phyloP scores from a whole-genome alignment of 345 rosid genomes.

The Dimocarpus longan region DNA sequence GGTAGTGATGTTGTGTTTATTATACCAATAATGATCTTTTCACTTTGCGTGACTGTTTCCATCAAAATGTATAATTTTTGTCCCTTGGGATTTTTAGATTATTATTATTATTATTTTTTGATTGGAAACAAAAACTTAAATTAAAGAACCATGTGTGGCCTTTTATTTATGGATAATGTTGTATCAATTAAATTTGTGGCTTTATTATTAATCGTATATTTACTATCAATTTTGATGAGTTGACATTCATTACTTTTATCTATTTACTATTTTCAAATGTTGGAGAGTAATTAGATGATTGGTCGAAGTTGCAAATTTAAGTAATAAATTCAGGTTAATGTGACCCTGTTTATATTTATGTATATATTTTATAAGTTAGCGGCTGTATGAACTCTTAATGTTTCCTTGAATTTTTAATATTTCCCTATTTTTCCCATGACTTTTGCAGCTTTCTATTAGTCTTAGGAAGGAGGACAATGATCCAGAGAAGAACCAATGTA shows the following conservation, averaged over 20 bases:
- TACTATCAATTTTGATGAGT: neutral
- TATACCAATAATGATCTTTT: slow-evolving; percentile 4
- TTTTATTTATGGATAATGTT: neutral
- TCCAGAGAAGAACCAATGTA: slow-evolving; percentile 60
- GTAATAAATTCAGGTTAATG: neutral
- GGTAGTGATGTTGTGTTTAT: slow-evolving; percentile 40
- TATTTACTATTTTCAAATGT: neutral
- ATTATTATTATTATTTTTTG: neutral
- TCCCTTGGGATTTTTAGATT: neutral
- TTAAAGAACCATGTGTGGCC: slow-evolving; percentile 3
- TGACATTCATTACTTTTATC: neutral
- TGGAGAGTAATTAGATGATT: neutral
- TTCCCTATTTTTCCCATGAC: slow-evolving; percentile 12
- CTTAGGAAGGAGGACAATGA: slow-evolving; percentile 60
- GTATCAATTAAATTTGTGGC: neutral
- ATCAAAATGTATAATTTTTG: neutral
- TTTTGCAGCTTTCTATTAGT: slow-evolving; percentile 71
- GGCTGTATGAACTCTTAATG: slow-evolving; percentile 9
- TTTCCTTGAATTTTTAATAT: slow-evolving; percentile 12
- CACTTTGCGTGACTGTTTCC: neutral
- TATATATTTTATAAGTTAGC: neutral
- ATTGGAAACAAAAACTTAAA: neutral
- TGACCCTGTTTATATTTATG: neutral
- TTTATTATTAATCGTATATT: neutral
- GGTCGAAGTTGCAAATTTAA: neutral